Evolutionary conservation across 768 basidiomycete genomes (phyloP), one percentile per base, ranked within the genome.

Genomic region (Hirschioporus abietinus): DNA sequence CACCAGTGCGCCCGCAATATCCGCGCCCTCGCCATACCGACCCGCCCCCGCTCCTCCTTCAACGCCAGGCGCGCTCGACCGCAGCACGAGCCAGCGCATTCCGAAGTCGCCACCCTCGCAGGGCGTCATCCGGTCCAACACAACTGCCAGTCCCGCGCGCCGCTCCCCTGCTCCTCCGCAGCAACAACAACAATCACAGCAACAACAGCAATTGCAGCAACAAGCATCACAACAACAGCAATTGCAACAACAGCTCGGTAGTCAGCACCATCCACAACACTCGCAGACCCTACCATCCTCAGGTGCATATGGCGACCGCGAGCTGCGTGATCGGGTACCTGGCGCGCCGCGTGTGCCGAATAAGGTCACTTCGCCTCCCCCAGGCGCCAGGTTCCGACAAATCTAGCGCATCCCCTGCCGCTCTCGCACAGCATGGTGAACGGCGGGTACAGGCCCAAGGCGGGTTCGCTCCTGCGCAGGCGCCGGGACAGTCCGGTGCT

Each of bases 51-150:
- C 92, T 0, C 89, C 92, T 2, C 88, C 91, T 0, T 76, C 87
- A 1, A 83, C 83, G 27, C 82, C 86, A 0, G 88, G 90, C 26
- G 71, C 89, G 3, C 86, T 96, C 65, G 95, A 96, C 80, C 89
- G 94, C 64, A 93, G 93, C 26, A 89, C 90, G 42, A 95, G 94
- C 2, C 91, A 93, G 71, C 90, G 95, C 34, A 83, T 88, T 15
- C 89, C 92, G 23, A 66, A 63, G 25, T 62, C 35, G 26, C 34
- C 65, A 26, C 63, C 61, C 63, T 24, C 30, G 61, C 20, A n/a
- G 61, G 24, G 34, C 27, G 64, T 57, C 30, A 27, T 36, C 60
- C 69, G 65, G 73, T 82, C 4, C 69, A 68, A 60, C 68, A 77
- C 67, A 85, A 84, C 71, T 72, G 80, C 23, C n/a, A 86, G 83